Evolutionary conservation across 345 rosid species (phyloP).

Genomic region (Melaleuca quinquenervia): DNA sequence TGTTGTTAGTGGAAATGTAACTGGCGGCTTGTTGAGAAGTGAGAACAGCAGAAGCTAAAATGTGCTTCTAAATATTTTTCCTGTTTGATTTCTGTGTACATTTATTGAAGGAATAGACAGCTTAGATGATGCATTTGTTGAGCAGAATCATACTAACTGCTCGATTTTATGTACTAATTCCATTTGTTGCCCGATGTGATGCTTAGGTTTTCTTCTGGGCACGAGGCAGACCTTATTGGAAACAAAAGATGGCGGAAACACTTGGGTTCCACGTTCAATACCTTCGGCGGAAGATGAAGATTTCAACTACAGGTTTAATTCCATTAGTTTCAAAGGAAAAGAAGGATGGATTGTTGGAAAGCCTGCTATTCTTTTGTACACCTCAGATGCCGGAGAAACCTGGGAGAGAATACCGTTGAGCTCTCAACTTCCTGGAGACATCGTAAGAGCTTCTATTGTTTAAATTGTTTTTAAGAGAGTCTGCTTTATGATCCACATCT

Average conservation of each 20-base stretch:
- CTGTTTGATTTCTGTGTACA: neutral
- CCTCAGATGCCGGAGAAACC: conserved; percentile 66
- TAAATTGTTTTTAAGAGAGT: neutral
- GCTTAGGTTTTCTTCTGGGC: conserved; percentile 65
- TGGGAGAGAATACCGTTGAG: conserved; percentile 87
- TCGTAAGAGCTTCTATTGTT: conserved; percentile 23
- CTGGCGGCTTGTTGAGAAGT: neutral
- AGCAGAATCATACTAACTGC: neutral
- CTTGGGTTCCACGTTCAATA: conserved; percentile 75
- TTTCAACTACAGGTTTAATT: conserved; percentile 88
- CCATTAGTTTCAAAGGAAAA: conserved; percentile 76
- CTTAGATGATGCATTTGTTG: neutral
- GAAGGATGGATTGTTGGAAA: conserved; percentile 98
- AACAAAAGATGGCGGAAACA: conserved; percentile 76
- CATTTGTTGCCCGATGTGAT: neutral
- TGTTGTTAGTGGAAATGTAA: neutral
- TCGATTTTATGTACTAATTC: neutral
- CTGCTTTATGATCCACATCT: neutral
- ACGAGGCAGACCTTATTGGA: conserved; percentile 88
- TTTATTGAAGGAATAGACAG: neutral
- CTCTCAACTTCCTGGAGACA: conserved; percentile 91
- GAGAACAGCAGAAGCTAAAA: neutral
- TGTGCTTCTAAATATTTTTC: neutral
- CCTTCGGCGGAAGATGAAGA: conserved; percentile 95
- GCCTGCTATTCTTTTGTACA: conserved; percentile 80